phyloP scores from a whole-genome alignment of 768 basidiomycete species.

The Mycena vulgaris region DNA sequence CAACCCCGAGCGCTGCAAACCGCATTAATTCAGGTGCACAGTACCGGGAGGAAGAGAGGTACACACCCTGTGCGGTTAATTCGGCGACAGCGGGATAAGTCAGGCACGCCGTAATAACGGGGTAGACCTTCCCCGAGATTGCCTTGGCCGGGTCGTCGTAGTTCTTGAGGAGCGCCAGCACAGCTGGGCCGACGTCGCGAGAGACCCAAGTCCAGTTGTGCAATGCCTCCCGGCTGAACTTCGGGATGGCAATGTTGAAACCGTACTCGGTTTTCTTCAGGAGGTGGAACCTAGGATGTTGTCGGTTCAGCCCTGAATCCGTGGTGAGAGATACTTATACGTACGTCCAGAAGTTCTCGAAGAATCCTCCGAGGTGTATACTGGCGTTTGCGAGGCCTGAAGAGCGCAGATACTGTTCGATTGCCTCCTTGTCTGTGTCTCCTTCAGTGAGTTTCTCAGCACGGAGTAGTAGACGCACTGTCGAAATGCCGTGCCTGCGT shows the following conservation, averaged over 20 bases:
- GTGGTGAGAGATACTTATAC: neutral
- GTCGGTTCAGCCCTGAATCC: neutral
- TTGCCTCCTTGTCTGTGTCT: neutral
- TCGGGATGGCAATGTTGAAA: slow-evolving; percentile 6
- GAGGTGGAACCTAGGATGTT: neutral
- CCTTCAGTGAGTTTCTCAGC: neutral
- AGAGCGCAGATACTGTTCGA: slow-evolving; percentile 3
- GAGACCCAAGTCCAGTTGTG: slow-evolving; percentile 17
- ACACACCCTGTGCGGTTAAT: neutral
- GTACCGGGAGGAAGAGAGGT: no score
- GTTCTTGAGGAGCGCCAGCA: slow-evolving; percentile 14
- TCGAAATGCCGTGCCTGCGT: slow-evolving; percentile 3
- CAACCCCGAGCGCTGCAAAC: slow-evolving; percentile 27
- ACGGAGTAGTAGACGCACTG: no score
- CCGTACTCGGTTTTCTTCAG: slow-evolving; percentile 6
- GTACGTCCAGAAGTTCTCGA: slow-evolving; percentile 13
- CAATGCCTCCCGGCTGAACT: neutral
- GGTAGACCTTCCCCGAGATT: slow-evolving; percentile 10
- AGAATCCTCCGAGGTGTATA: slow-evolving; percentile 9
- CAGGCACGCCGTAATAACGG: neutral
- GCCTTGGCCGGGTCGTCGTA: slow-evolving; percentile 7
- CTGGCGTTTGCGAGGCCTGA: slow-evolving; percentile 3
- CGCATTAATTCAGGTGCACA: neutral
- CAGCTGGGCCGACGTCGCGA: slow-evolving; percentile 3
- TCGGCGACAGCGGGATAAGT: slow-evolving; percentile 1